Conservation (phyloP, 345 rosid genomes). For the Pugionium cornutum region DNA sequence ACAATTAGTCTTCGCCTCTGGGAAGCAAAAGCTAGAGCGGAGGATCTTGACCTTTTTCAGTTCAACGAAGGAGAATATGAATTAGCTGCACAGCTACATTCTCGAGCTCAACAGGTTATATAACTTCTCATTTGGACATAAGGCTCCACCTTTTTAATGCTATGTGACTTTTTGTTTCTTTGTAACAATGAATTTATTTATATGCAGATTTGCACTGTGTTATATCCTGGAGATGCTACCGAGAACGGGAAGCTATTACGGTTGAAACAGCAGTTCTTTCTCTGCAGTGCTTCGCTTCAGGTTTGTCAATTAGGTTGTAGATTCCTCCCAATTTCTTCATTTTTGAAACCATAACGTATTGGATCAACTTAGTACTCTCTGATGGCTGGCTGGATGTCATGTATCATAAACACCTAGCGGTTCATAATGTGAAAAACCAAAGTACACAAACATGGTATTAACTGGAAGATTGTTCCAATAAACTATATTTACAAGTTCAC, state of each 20-base stretch:
- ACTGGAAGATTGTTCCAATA: not conserved
- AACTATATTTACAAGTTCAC: conserved; percentile 4
- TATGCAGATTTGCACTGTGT: conserved; percentile 86
- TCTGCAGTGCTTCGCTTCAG: conserved; percentile 99
- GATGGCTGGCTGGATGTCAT: not conserved
- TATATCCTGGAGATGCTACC: conserved; percentile 99
- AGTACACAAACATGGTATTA: not conserved
- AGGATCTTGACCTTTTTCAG: conserved; percentile 76
- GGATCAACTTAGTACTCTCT: conserved; percentile 7
- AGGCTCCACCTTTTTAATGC: conserved; percentile 19
- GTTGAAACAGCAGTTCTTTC: conserved; percentile 93
- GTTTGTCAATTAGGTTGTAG: conserved; percentile 45
- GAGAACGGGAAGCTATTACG: conserved; percentile 92
- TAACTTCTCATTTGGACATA: conserved; percentile 3
- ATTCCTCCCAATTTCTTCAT: conserved; percentile 22
- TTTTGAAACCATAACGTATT: conserved; percentile 10
- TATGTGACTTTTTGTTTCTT: conserved; percentile 10
- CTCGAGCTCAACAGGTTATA: conserved; percentile 76
- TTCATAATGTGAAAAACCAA: not conserved
- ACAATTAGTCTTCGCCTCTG: conserved; percentile 97
- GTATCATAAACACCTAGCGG: not conserved
- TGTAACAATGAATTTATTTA: conserved; percentile 11
- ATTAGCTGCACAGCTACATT: conserved; percentile 83
- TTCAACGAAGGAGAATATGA: conserved; percentile 97
- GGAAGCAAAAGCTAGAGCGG: conserved; percentile 86